These are phyloP conservation scores for Groenewaldozyma sp. DNA, from an alignment of 1,139 yeast genomes.

Conservation along the genomic window DNA sequence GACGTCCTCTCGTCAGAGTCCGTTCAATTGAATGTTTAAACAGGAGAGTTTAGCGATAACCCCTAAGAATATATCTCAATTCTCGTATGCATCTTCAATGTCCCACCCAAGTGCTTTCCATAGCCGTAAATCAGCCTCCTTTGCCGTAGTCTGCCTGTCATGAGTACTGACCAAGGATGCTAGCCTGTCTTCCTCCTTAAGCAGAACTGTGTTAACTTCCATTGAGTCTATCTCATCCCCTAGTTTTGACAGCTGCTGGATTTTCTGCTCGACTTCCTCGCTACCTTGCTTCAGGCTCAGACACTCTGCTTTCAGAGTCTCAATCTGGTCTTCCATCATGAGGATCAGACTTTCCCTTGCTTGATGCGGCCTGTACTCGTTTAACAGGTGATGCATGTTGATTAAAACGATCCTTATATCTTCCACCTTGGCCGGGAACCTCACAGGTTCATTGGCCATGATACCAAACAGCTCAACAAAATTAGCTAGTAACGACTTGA, in stretches of 20 bases:
- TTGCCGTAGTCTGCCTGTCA: background rate
- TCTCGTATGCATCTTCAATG: too few species aligned
- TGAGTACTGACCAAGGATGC: background rate
- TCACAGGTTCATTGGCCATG: constrained; percentile 59
- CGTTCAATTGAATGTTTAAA: constrained; percentile 37
- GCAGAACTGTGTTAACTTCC: background rate
- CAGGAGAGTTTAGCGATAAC: too few species aligned
- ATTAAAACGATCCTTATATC: constrained; percentile 65
- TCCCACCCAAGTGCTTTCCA: constrained; percentile 8
- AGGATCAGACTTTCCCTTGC: constrained; percentile 71
- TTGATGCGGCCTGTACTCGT: constrained; percentile 85
- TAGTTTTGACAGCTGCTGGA: constrained; percentile 6
- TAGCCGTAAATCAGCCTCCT: constrained; percentile 11
- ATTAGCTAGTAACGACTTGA: constrained; percentile 60
- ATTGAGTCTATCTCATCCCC: background rate
- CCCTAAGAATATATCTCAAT: too few species aligned
- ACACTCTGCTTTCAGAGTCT: constrained; percentile 8
- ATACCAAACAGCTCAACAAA: constrained; percentile 68
- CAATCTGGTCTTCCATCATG: constrained; percentile 46
- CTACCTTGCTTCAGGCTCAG: constrained; percentile 6
- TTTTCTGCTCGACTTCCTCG: constrained; percentile 6
- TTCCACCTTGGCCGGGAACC: constrained; percentile 57
- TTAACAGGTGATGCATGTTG: constrained; percentile 74
- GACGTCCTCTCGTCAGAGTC: constrained; percentile 51
- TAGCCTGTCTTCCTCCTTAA: background rate